These are phyloP conservation scores for Plantago lanceolata DNA, from an alignment of 305 asterid genomes.

Conservation along the genomic window DNA sequence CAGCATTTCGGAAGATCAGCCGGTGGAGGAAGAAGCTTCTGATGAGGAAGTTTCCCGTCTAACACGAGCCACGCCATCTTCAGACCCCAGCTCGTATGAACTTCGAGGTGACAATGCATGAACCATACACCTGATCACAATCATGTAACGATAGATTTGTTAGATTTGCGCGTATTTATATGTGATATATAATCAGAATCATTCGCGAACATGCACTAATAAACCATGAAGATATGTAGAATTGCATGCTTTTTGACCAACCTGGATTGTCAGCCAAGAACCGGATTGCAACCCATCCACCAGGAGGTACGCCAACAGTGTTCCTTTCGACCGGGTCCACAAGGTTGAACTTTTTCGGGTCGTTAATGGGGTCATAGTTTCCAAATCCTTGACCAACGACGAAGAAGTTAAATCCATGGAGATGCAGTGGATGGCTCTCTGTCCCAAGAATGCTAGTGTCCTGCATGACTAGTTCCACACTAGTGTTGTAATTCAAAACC, in stretches of 20 bases:
- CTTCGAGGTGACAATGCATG: constrained; percentile 56
- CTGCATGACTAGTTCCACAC: constrained; percentile 65
- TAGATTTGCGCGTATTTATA: no score
- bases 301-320: constrained; percentile 60
- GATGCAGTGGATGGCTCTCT: constrained; percentile 69
- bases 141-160: neutral
- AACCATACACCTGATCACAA: constrained; percentile 42
- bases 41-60: constrained; percentile 49
- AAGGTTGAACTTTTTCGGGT: constrained; percentile 50
- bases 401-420: constrained; percentile 73
- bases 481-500: constrained; percentile 41
- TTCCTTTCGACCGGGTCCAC: constrained; percentile 68
- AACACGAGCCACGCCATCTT: constrained; percentile 61
- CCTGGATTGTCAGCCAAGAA: constrained; percentile 46
- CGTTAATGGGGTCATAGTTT: constrained; percentile 53
- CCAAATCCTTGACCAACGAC: constrained; percentile 63
- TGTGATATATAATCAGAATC: no score
- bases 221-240: neutral
- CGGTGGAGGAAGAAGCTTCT: constrained; percentile 50
- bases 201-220: neutral
- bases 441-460: constrained; percentile 62
- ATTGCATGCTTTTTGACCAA: constrained; percentile 6
- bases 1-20: constrained; percentile 51
- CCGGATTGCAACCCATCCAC: constrained; percentile 73
- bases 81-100: constrained; percentile 56